phyloP scores from a whole-genome alignment of 2,329 filamentous ascomycete species.

The Elsinoe australis region DNA sequence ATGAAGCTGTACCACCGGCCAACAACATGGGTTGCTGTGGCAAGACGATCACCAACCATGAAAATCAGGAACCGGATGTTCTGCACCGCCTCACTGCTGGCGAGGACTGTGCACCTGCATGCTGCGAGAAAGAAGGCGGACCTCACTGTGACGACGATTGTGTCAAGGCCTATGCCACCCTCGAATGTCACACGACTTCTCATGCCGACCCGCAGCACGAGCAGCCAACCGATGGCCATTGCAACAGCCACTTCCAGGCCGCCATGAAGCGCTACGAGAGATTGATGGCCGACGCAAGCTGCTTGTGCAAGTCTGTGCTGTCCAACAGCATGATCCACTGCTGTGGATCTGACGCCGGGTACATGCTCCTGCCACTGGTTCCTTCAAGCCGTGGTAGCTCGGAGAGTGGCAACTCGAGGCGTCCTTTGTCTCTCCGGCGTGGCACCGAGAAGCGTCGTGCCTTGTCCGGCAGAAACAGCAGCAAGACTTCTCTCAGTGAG shows the following conservation, averaged over 20 bases:
- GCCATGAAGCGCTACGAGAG: constrained; percentile 7
- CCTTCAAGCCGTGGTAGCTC: neutral
- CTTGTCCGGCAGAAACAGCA: neutral
- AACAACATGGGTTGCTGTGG: neutral
- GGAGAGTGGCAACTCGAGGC: neutral
- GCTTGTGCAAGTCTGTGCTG: constrained; percentile 13
- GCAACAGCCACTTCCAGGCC: constrained; percentile 2
- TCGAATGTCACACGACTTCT: constrained; percentile 9
- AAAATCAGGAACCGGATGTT: neutral
- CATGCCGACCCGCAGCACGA: constrained; percentile 10
- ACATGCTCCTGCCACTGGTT: constrained; percentile 2
- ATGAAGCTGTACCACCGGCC: constrained; percentile 5
- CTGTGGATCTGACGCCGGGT: constrained; percentile 9
- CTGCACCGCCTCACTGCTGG: constrained; percentile 2
- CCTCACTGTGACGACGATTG: constrained; percentile 15
- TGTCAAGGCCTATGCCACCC: constrained; percentile 11
- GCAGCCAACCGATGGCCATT: constrained; percentile 13
- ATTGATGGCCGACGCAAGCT: neutral
- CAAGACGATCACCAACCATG: constrained; percentile 1
- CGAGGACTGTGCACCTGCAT: constrained; percentile 8
- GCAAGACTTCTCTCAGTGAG: neutral
- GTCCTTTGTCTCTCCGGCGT: neutral
- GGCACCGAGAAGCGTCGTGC: neutral
- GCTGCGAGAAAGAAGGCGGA: constrained; percentile 14
- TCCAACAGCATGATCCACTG: constrained; percentile 11